Percentiles rank a stretch among this genome's conserved stretches.
These are phyloP conservation scores for Scheffersomyces ergatensis DNA, from an alignment of 805 yeast genomes.

Conservation along the genomic window DNA sequence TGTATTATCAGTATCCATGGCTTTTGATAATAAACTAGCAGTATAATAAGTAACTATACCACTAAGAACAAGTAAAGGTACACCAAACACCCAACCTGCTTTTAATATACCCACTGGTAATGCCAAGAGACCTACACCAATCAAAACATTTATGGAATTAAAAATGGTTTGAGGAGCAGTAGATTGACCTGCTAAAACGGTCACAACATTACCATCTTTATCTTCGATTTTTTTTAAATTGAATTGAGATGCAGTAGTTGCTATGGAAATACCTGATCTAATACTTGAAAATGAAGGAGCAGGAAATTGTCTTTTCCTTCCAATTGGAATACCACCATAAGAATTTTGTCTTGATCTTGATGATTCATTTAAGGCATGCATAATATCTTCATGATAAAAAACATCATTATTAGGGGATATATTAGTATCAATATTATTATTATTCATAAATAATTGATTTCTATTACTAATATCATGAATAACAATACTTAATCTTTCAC, in stretches of 20 bases:
- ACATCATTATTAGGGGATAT: conserved; percentile 26
- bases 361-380: conserved; percentile 18
- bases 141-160: conserved; percentile 67
- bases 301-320: conserved; percentile 27
- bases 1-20: conserved; percentile 78
- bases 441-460: conserved; percentile 14
- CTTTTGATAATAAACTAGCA: conserved; percentile 67
- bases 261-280: conserved; percentile 30
- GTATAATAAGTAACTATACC: conserved; percentile 74
- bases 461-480: conserved; percentile 32
- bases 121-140: conserved; percentile 68
- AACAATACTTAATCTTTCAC: conserved; percentile 63
- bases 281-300: conserved; percentile 46
- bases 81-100: conserved; percentile 68
- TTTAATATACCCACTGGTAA: conserved; percentile 62
- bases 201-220: conserved; percentile 64
- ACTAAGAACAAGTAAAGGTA: conserved; percentile 54
- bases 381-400: conserved; percentile 38
- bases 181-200: conserved; percentile 78
- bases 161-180: conserved; percentile 76
- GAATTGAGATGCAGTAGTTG: conserved; percentile 47
- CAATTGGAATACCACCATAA: conserved; percentile 11
- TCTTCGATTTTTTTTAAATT: conserved; percentile 65
- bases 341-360: conserved; percentile 29
- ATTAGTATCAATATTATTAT: conserved; percentile 6